Conservation (phyloP, 352 stramenopile genomes). For the Saprolegnia parasitica region DNA sequence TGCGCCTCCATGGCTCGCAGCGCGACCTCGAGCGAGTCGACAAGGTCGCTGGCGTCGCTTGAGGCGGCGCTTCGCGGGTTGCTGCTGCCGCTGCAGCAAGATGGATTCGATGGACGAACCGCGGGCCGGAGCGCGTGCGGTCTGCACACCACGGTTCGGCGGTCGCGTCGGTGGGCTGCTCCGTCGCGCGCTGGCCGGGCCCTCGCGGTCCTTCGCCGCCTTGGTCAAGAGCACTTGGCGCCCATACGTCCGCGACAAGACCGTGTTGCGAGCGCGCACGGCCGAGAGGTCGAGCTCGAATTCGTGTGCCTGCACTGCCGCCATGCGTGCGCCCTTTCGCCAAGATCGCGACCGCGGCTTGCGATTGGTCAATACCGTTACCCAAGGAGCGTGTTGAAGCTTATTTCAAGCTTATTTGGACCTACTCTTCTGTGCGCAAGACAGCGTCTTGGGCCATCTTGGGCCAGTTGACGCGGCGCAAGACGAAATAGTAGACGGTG, state of each 20-base stretch:
- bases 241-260: slow-evolving; percentile 23
- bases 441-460: slow-evolving; percentile 19
- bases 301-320: slow-evolving; percentile 9
- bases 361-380: background rate
- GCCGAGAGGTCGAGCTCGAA: slow-evolving; percentile 19
- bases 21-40: slow-evolving; percentile 10
- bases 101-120: background rate
- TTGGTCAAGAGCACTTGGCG: slow-evolving; percentile 21
- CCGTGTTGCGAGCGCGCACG: background rate
- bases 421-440: slow-evolving; percentile 12
- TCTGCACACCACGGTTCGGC: background rate
- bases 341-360: background rate
- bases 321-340: background rate
- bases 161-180: background rate
- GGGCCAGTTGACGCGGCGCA: slow-evolving; percentile 14
- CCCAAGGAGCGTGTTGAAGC: no score
- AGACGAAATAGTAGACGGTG: slow-evolving; percentile 35
- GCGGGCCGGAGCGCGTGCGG: background rate
- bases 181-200: background rate
- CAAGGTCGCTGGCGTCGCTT: background rate
- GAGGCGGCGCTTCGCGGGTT: background rate
- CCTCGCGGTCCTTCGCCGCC: background rate
- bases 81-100: background rate
- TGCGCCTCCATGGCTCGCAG: slow-evolving; percentile 2
- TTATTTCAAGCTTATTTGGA: background rate